Conservation (phyloP, 2,329 filamentous ascomycete genomes). For the Septoria petroselini region DNA sequence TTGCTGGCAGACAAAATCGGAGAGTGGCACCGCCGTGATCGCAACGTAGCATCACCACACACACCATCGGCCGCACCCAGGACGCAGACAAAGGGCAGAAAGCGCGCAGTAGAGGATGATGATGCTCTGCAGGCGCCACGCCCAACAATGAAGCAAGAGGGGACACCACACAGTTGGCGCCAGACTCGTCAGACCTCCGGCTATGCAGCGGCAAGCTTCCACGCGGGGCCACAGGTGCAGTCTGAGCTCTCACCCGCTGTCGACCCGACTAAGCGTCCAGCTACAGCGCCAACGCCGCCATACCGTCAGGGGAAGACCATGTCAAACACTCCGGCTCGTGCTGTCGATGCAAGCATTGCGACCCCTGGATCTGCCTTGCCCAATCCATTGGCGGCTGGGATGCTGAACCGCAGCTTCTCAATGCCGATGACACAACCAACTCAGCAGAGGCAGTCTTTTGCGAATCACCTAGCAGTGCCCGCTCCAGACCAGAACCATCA, state of each 20-base stretch:
- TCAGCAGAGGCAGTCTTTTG: no score
- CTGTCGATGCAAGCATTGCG: not conserved
- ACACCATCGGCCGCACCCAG: not conserved
- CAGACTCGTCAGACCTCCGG: no score
- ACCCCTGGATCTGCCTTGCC: not conserved
- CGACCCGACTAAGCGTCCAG: not conserved
- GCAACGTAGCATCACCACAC: not conserved
- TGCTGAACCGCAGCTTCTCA: no score
- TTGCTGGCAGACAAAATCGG: conserved; percentile 18
- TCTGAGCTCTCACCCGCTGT: no score
- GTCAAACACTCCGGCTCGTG: not conserved
- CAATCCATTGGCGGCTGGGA: not conserved
- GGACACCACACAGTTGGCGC: no score
- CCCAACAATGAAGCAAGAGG: no score
- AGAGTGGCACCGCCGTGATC: conserved; percentile 15
- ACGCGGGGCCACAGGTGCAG: no score
- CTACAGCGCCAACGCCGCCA: not conserved
- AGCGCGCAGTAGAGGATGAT: conserved; percentile 4
- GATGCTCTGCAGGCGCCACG: not conserved
- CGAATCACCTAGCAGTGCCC: no score
- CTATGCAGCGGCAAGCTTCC: no score
- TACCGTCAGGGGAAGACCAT: not conserved
- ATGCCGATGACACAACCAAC: no score
- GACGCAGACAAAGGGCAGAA: not conserved
- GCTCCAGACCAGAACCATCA: no score